Evolutionary conservation across 2,329 filamentous ascomycete genomes (phyloP), one percentile per base, ranked within the genome.

Genomic region (Colletotrichum orbiculare): DNA sequence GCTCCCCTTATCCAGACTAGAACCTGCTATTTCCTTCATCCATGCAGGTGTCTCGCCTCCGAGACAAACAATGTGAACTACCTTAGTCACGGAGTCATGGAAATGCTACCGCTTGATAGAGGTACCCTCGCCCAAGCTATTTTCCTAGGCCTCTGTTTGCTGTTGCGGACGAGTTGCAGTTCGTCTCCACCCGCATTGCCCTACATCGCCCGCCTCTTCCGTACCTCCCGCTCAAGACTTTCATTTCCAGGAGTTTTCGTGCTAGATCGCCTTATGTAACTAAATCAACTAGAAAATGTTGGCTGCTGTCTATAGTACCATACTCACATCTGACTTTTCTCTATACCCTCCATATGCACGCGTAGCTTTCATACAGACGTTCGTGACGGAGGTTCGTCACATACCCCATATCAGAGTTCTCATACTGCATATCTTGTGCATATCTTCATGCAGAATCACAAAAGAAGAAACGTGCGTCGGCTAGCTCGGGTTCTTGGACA

Each of bases 201-300:
- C 39, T 39, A 42, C 15, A 41, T 34, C 38, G 55, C 54, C 61
- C 50, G 61, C 38, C 11, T 60, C 61, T 54, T 64, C 61, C 49
- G 59, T 56, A 35, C 45, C 6, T 25, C n/a, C 39, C 38, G 1
- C 15, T 15, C n/a, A 13, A 6, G 45, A 37, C n/a, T 15, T 42
- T 25, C 25, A 17, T 17, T 2, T 52, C 2, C 13, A n/a, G 4
- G 25, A 25, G 25, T 25, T 25, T 13, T 39, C 42, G 0, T 43
- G 12, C 37, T 13, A 3, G 5, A 11, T 49, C 9, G 25, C 47
- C 25, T 11, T 10, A 6, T 11, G 17, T 46, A n/a, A 17, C 5
- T 17, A 8, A 15, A 12, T 17, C 10, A 46, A 15, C n/a, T 46
- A 6, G 11, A 10, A 17, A 46, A 10, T 46, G 43, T 1, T 25